These are phyloP conservation scores for Globisporangium perplexum DNA, from an alignment of 352 stramenopile genomes.

Conservation along the genomic window DNA sequence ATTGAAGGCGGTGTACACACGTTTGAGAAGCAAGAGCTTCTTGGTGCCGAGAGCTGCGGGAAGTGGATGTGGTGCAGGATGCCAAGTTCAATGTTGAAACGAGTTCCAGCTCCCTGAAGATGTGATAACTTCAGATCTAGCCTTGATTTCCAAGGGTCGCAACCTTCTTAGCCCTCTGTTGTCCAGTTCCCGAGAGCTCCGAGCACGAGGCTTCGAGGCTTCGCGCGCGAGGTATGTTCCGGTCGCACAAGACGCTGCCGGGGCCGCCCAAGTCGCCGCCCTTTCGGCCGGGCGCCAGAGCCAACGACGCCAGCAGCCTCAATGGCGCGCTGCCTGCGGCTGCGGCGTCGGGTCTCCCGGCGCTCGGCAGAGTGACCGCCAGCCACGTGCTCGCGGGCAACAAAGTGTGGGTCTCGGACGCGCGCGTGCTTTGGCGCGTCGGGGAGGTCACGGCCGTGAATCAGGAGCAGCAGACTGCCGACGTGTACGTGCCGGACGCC, in stretches of 20 bases:
- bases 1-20: too few species aligned
- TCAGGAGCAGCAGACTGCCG: conserved; percentile 35
- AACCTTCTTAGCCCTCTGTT: too few species aligned
- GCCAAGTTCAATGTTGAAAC: too few species aligned
- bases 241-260: conserved; percentile 10
- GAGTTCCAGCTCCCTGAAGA: too few species aligned
- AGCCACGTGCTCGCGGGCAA: conserved; percentile 37
- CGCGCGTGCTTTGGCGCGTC: conserved; percentile 74
- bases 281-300: conserved; percentile 5
- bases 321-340: neutral
- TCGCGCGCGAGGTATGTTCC: conserved; percentile 12
- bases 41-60: too few species aligned
- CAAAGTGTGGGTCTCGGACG: conserved; percentile 76
- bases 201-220: too few species aligned
- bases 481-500: conserved; percentile 57
- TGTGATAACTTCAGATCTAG: too few species aligned
- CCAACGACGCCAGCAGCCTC: conserved; percentile 11
- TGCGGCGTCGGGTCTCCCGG: neutral
- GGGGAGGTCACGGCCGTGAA: conserved; percentile 59
- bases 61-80: too few species aligned
- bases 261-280: conserved; percentile 9
- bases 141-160: too few species aligned
- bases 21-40: too few species aligned
- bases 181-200: too few species aligned
- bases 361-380: conserved; percentile 43